Evolutionary conservation across 2,329 filamentous ascomycete species (phyloP).

Genomic region (Gnomoniopsis sp.): DNA sequence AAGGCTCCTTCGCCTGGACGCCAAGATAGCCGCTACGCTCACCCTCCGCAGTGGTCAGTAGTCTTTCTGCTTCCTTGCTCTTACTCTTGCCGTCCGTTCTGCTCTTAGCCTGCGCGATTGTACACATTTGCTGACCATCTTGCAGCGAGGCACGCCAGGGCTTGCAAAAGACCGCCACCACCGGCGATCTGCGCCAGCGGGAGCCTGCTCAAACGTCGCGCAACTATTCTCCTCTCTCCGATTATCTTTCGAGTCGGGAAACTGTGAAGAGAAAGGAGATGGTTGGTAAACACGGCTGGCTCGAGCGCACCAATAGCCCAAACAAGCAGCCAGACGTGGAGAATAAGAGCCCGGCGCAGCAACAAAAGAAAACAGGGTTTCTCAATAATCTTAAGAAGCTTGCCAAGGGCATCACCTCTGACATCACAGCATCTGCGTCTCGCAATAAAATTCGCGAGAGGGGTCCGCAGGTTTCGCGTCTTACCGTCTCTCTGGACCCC

Average conservation of each 20-base stretch:
- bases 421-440: constrained; percentile 15
- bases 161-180: constrained; percentile 16
- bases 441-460: constrained; percentile 28
- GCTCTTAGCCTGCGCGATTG: too few relatives aligned
- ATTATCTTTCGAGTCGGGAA: constrained; percentile 39
- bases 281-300: constrained; percentile 55
- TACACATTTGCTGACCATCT: too few relatives aligned
- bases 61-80: too few relatives aligned
- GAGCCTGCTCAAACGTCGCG: constrained; percentile 1
- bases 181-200: constrained; percentile 18
- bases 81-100: too few relatives aligned
- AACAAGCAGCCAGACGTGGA: constrained; percentile 18
- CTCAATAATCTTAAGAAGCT: constrained; percentile 48
- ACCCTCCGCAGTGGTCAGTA: neutral
- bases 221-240: constrained; percentile 40
- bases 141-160: neutral
- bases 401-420: constrained; percentile 44
- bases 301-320: constrained; percentile 41
- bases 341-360: neutral
- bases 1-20: constrained; percentile 2
- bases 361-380: constrained; percentile 37
- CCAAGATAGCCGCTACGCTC: constrained; percentile 1
- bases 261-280: constrained; percentile 48
- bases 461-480: constrained; percentile 26
- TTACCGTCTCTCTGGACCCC: constrained; percentile 49